Base-by-base conservation (phyloP, 805 yeast species). In the Spathaspora boniae region DNA sequence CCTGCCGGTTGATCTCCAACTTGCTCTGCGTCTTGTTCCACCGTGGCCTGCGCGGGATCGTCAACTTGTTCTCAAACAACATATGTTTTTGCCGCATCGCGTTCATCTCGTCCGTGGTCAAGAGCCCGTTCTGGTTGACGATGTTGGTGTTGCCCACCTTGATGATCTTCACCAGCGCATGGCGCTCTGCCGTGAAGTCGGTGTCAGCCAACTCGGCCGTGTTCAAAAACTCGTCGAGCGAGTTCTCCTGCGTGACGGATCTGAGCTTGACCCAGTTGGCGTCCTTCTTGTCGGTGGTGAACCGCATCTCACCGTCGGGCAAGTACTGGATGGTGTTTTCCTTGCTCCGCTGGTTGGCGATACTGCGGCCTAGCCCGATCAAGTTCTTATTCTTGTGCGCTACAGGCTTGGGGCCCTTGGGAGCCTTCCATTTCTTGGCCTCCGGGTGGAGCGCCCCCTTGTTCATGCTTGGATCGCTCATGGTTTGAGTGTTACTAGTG, bases 141-240 rank as follows among this genome's bases (percentile, higher is more conserved):
- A 60, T 56, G 33, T 61, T 58, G 38, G 63, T 70, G 58, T 65
- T 68, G 5, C 85, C 86, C 40, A 85, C 80, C 53, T 82, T 78
- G 47, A 93, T 81, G 49, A 93, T 86, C 50, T 82, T 84, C 41
- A 93, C 89, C 46, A 82, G 86, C 30, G 82, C 79, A 39, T 80
- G 73, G 53, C 82, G 80, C 47, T 91, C 97, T 3, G 98, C 96
- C 6, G 96, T 80, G 64, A 93, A 93, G 64, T 93, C 98, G 15
- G 91, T 88, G 54, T 88, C 96, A 2, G 97, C 96, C 40, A 93
- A 74, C 58, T 87, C 95, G 1, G 98, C 99, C 6, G 97, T 91
- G 53, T 81, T 83, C 52, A 93, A 74, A 59, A 93, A 89, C 62
- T 93, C 99, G 62, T 93, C 98, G 38, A 93, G 63, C 1, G 97